These are phyloP conservation scores for Asterella californica DNA, from an alignment of 225 moss, liverwort and hornwort species.

Conservation along the genomic window DNA sequence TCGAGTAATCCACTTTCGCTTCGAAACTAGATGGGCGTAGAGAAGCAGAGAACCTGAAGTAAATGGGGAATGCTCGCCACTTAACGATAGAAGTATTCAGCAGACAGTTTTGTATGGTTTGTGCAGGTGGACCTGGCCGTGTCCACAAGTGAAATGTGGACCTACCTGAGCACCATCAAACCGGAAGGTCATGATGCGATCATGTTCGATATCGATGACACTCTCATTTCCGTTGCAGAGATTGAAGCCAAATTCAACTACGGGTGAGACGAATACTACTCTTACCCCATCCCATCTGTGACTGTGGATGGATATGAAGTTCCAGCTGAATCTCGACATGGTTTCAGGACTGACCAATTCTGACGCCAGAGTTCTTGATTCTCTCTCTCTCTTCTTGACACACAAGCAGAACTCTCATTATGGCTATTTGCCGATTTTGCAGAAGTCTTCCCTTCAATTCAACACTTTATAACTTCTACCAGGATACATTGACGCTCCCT, in stretches of 20 bases:
- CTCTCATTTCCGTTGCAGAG: not conserved
- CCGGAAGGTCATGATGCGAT: conserved; percentile 22
- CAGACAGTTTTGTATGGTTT: too few relatives aligned
- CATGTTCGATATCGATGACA: conserved; percentile 31
- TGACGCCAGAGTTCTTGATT: too few relatives aligned
- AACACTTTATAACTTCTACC: conserved; percentile 1
- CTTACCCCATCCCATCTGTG: too few relatives aligned
- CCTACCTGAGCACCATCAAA: conserved; percentile 11
- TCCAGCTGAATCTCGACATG: too few relatives aligned
- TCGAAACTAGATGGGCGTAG: too few relatives aligned
- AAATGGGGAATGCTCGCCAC: too few relatives aligned
- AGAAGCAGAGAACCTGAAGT: too few relatives aligned
- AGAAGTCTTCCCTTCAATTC: conserved; percentile 14
- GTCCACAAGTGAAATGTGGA: not conserved
- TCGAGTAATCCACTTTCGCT: too few relatives aligned
- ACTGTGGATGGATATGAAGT: too few relatives aligned
- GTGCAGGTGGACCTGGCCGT: conserved; percentile 16
- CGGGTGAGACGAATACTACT: conserved; percentile 5
- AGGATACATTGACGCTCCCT: not conserved
- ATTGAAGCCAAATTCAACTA: not conserved
- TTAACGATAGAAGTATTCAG: too few relatives aligned
- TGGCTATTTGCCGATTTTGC: not conserved
- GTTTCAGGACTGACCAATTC: too few relatives aligned
- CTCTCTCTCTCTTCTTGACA: not conserved
- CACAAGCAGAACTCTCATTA: not conserved